Evolutionary conservation across 2,329 filamentous ascomycete species (phyloP).

Genomic region (Colletotrichum graminicola): DNA sequence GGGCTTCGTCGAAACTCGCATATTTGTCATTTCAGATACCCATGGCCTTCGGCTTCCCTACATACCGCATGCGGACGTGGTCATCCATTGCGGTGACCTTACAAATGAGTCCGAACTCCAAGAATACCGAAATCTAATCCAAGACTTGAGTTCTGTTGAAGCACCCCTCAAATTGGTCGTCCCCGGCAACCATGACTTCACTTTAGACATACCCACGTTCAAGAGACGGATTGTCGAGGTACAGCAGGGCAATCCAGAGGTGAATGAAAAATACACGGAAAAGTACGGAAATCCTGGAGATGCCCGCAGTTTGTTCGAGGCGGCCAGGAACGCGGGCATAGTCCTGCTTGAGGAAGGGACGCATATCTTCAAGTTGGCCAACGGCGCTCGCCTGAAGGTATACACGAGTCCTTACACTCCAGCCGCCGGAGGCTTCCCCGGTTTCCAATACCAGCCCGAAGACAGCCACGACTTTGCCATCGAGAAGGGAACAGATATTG

Average conservation of each 20-base stretch:
- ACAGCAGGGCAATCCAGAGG: not conserved
- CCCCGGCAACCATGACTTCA: constrained; percentile 66
- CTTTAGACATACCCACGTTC: constrained; percentile 47
- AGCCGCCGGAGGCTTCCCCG: constrained; percentile 53
- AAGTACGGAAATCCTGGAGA: constrained; percentile 55
- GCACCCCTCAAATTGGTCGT: constrained; percentile 63
- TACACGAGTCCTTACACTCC: constrained; percentile 62
- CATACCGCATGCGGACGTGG: constrained; percentile 58
- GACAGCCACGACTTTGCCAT: constrained; percentile 48
- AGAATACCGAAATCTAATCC: constrained; percentile 54
- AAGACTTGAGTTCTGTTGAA: constrained; percentile 53
- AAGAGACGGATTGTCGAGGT: not conserved
- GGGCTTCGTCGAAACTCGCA: constrained; percentile 49
- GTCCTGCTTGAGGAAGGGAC: constrained; percentile 58
- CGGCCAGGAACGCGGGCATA: constrained; percentile 30
- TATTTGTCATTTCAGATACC: constrained; percentile 56
- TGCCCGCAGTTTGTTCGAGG: constrained; percentile 45
- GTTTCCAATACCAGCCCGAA: constrained; percentile 57
- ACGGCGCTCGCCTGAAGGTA: constrained; percentile 56
- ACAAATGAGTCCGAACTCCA: constrained; percentile 58
- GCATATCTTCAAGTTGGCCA: constrained; percentile 55
- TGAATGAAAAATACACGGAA: constrained; percentile 30
- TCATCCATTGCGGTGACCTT: constrained; percentile 64
- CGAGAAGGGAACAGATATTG: constrained; percentile 46
- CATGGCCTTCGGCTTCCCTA: constrained; percentile 47